phyloP scores from a whole-genome alignment of 1,284 basidiomycete species.

The Sutorius eximius region DNA sequence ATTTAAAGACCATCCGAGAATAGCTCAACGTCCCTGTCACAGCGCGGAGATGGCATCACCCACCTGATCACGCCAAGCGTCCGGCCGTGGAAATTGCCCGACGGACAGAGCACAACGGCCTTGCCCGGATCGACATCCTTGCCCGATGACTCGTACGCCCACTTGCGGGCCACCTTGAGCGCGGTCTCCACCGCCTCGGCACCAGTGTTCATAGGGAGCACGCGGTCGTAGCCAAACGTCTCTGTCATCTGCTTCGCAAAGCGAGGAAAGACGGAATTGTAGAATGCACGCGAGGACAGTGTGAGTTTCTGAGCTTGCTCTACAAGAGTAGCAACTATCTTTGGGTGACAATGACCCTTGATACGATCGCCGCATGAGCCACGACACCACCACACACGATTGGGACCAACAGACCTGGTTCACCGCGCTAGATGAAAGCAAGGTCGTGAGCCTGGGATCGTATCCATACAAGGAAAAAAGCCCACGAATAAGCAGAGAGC shows the following conservation, averaged over 20 bases:
- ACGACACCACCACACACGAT: conserved; percentile 3
- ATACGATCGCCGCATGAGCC: conserved; percentile 9
- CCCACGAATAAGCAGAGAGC: conserved; percentile 95
- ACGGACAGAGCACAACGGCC: conserved; percentile 86
- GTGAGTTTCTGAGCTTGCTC: conserved; percentile 90
- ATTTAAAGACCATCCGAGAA: conserved; percentile 9
- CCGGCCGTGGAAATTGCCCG: conserved; percentile 95
- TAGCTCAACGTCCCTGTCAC: conserved; percentile 10
- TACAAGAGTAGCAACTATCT: conserved; percentile 79
- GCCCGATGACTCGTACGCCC: conserved; percentile 90
- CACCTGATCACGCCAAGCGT: conserved; percentile 87
- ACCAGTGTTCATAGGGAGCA: conserved; percentile 99
- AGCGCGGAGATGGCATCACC: conserved; percentile 13
- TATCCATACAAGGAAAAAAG: conserved; percentile 8
- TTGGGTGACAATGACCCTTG: conserved; percentile 94
- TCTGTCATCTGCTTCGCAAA: conserved; percentile 87
- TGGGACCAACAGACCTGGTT: conserved; percentile 61
- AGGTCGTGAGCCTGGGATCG: conserved; percentile 1
- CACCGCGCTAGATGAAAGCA: conserved; percentile 59
- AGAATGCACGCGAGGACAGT: conserved; percentile 94
- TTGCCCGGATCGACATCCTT: conserved; percentile 54
- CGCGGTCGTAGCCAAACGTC: conserved; percentile 90
- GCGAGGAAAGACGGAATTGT: conserved; percentile 87
- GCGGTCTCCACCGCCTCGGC: conserved; percentile 96
- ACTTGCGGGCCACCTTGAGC: conserved; percentile 86